These are phyloP conservation scores for Ophiocordyceps unilateralis DNA, from an alignment of 2,329 filamentous ascomycete genomes.

Conservation along the genomic window DNA sequence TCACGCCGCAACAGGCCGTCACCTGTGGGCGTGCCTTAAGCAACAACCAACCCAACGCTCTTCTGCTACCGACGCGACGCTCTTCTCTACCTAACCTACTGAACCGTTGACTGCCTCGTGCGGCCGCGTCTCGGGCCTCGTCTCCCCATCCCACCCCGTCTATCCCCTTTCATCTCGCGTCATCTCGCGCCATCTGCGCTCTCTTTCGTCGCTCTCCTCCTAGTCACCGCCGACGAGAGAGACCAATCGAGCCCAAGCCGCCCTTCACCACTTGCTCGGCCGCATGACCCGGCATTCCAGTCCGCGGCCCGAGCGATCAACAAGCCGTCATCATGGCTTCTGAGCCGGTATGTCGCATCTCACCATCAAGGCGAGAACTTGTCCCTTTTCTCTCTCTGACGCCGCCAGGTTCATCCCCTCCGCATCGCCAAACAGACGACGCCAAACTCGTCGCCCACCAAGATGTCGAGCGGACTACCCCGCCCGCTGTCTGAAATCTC, in stretches of 20 bases:
- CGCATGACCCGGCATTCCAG: slow-evolving; percentile 16
- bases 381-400: background rate
- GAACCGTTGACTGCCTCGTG: background rate
- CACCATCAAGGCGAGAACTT: slow-evolving; percentile 1
- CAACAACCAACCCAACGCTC: background rate
- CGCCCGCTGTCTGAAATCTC: slow-evolving; percentile 80
- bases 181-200: too few species aligned
- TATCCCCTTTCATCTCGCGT: background rate
- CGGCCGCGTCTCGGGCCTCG: background rate
- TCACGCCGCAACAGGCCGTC: background rate
- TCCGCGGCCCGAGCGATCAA: slow-evolving; percentile 6
- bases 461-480: slow-evolving; percentile 42
- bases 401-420: slow-evolving; percentile 51
- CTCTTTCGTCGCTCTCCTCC: background rate
- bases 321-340: slow-evolving; percentile 17
- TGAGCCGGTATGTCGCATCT: slow-evolving; percentile 18
- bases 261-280: slow-evolving; percentile 8
- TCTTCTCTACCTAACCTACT: background rate
- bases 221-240: background rate
- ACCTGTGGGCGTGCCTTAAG: background rate
- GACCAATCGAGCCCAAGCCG: background rate
- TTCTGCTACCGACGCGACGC: background rate
- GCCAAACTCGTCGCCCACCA: slow-evolving; percentile 41
- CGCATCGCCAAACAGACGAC: slow-evolving; percentile 55
- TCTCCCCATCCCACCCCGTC: background rate